Evolutionary conservation across 257 asterid species (phyloP), one percentile per base, ranked within the genome.

Genomic region (Cordia subcordata): DNA sequence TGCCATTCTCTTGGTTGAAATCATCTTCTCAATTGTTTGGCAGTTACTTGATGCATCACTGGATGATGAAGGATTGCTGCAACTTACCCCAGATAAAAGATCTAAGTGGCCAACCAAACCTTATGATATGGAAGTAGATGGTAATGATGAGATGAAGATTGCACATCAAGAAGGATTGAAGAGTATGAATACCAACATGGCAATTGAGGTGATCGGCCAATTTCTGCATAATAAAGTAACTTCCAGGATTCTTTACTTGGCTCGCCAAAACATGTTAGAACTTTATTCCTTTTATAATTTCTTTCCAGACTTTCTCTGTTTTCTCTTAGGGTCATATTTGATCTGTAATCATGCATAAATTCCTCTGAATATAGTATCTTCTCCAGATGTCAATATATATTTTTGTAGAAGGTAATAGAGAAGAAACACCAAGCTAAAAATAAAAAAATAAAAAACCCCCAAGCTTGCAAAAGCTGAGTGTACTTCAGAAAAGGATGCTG

Each of bases 231-330:
- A 84, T 60, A 84, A 86, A 77, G 83, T 68, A 52, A 92, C 96
- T 77, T 85, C 87, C 66, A 72, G 84, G 94, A 82, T 92, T 84
- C 95, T 92, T 77, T 73, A 74, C 82, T 72, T 92, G 95, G 99
- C 88, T 44, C 86, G 93, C 77, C 83, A 79, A 75, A 92, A 88
- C 96, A 92, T 86, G 99, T 92, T 53, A 82, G 98, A 63, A 73
- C 79, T 75, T 68, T 60, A 55, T 61, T 65, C 84, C 79, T 69
- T 73, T 60, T 38, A 21, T 22, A 21, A 58, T 67, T 62, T 13
- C 55, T 55, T 63, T 63, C 50, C n/a, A 12, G 21, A 53, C 46
- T 57, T 55, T 50, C 8, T 38, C 50, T 57, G 11, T 68, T 16
- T 60, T 35, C 19, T 45, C 20, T 55, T 45, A 5, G 5, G 47